Base-by-base conservation (phyloP, 805 yeast species). In the Priceomyces fermenticarens region DNA sequence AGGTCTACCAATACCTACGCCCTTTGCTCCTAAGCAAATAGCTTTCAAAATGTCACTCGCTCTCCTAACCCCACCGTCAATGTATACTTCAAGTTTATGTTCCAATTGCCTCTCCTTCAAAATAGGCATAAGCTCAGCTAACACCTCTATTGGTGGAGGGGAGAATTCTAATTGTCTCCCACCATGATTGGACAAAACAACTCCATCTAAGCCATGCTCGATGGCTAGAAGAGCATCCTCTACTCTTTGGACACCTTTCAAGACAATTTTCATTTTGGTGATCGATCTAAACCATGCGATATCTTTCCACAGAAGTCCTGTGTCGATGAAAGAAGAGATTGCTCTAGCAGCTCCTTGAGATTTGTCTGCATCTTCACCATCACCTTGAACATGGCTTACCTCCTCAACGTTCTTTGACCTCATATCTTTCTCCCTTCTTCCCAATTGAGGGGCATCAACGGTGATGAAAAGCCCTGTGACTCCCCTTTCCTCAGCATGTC, bases 371-470 rank as follows among this genome's bases (percentile, higher is more conserved):
- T 65, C 70, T 38, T 78, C 79, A 2, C 73, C 71, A 3, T 69
- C 74, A 11, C 73, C 72, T 53, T 75, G 73, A 38, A 73, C 77
- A 58, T 71, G 72, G 10, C 75, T 62, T 10, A 60, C 48, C 30
- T 69, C 73, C 30, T 67, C 77, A 13, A 67, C 62, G 46, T 76
- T 76, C 57, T 85, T 84, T 41, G 80, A 63, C 46, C 88, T 77
- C 79, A 79, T 77, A 55, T 88, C 96, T 62, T 88, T 89, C 62
- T 90, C 97, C 52, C 97, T 79, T 47, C 93, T 79, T 10, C 97
- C 97, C 32, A 89, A 71, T 46, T 85, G 84, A 5, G 97, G 97
- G 0, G 97, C 96, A 69, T 89, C 97, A 6, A 88, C 96, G 0
- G 97, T 89, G 48, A 89, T 79, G 56, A 88, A 88, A 27, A 89